Evolutionary conservation across 2,329 filamentous ascomycete genomes (phyloP).

Genomic region (Xylaria sp.): DNA sequence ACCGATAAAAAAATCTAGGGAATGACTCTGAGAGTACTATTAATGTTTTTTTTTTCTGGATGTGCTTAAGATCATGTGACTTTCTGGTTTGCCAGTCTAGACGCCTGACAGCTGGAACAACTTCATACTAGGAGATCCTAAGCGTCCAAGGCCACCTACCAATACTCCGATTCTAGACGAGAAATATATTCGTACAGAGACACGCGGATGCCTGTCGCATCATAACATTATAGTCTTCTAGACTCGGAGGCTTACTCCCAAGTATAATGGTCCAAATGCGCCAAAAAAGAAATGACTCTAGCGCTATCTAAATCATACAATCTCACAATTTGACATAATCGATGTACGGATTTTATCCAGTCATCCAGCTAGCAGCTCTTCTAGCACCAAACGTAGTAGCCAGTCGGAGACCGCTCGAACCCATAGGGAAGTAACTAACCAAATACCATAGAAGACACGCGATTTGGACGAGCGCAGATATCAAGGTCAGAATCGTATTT

Average conservation of each 20-base stretch:
- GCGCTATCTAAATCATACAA: slow-evolving; percentile 24
- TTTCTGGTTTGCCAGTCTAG: not conserved
- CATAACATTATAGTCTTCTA: slow-evolving; percentile 13
- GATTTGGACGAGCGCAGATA: slow-evolving; percentile 86
- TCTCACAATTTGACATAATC: slow-evolving; percentile 32
- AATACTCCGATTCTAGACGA: not conserved
- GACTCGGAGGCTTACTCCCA: slow-evolving; percentile 8
- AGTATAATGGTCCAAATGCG: not conserved
- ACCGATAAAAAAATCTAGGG: not conserved
- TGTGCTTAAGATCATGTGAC: not conserved
- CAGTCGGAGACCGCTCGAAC: slow-evolving; percentile 85
- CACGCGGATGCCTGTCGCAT: not conserved
- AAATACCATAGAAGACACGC: slow-evolving; percentile 90
- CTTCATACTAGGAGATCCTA: not conserved
- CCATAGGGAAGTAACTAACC: slow-evolving; percentile 98
- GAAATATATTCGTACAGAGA: not conserved
- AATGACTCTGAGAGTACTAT: not conserved
- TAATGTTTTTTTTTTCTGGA: not conserved
- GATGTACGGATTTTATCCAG: slow-evolving; percentile 62
- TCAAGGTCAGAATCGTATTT: slow-evolving; percentile 84
- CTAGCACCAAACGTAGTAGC: slow-evolving; percentile 87
- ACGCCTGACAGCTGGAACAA: not conserved
- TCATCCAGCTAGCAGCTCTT: slow-evolving; percentile 89
- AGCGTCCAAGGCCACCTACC: not conserved
- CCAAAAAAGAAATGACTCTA: slow-evolving; percentile 10